Base-by-base conservation (phyloP, 164 flowering plant genomes). In the Tetrastigma voinierianum region DNA sequence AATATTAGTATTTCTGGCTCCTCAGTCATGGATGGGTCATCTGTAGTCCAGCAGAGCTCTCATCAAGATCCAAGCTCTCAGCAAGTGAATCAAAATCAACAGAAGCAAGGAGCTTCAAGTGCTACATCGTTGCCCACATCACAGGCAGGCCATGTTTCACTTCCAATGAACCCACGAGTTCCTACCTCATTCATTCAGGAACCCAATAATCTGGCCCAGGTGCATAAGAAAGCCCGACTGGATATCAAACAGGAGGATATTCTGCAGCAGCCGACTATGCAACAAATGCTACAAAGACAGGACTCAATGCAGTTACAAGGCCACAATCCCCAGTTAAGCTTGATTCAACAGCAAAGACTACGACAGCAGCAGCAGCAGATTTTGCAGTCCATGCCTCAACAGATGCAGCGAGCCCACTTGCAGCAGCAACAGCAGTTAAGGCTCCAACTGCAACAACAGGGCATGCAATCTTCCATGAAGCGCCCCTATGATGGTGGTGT, bases 211-310 rank as follows among this genome's bases (percentile, higher is more conserved):
- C 65, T 81, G 10, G 69, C 85, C 10, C 96, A 88, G 48, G 61
- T 89, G 78, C 97, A 84, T 49, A 93, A 96, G 78, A 96, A 88
- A 68, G 91, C 91, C 3, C 80, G 96, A 56, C 66, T 93, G 61
- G 99, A 96, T 71, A 80, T 86, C 53, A 87, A 86, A 77, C 94
- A 82, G 78, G 99, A 93, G 65, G 97, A 90, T 68, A 69, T 85
- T 59, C 49, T 90, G 69, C 93, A 79, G 61, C 97, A 87, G 68
- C 97, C 89, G 74, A 84, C 88, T 62, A 74, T 92, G 45, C 97
- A 90, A 32, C 97, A 95, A 51, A 44, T 84, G 46, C 67, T 95
- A 68, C 95, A 89, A 65, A 87, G 94, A 68, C 96, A 81, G 72
- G 97, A 91, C 23, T 48, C 86, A 20, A 69, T 85, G 80, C 95